Conservation (phyloP, 306 rosid genomes). For the Casuarina equisetifolia region DNA sequence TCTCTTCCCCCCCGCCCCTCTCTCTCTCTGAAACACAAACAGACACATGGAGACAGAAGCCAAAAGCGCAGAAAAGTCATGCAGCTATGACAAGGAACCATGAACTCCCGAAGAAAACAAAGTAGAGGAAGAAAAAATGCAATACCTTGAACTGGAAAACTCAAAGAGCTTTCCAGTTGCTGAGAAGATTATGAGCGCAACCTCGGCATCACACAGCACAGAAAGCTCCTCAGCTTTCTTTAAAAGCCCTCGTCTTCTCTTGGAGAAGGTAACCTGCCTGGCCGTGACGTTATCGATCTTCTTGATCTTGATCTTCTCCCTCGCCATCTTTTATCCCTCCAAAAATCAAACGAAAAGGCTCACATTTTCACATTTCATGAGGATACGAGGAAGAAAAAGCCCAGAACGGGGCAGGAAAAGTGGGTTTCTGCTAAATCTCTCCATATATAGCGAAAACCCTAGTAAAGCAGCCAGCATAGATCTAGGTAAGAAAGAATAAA, state of each 20-base stretch:
- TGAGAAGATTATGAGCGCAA: conserved; percentile 42
- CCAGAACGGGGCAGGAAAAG: neutral
- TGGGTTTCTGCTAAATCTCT: neutral
- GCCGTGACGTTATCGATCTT: conserved; percentile 47
- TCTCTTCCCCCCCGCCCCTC: too few species aligned
- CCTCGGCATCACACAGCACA: conserved; percentile 46
- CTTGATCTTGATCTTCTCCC: conserved; percentile 42
- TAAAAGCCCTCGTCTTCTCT: conserved; percentile 45
- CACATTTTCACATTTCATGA: neutral
- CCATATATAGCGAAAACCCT: conserved; percentile 12
- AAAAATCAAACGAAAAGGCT: neutral
- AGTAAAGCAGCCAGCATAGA: neutral
- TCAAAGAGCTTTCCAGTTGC: conserved; percentile 44
- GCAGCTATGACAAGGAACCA: neutral
- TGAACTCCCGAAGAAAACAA: neutral
- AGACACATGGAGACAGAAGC: neutral
- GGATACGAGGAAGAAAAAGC: neutral
- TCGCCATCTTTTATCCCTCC: conserved; percentile 27
- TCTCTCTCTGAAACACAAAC: too few species aligned
- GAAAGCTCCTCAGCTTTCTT: conserved; percentile 53
- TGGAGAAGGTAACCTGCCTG: conserved; percentile 48
- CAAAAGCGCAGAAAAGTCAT: neutral
- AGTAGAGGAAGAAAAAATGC: neutral
- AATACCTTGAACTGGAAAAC: conserved; percentile 40
- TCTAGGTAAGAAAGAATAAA: neutral